Base-by-base conservation (phyloP, 2,329 filamentous ascomycete species). In the Ustilaginoidea virens region DNA sequence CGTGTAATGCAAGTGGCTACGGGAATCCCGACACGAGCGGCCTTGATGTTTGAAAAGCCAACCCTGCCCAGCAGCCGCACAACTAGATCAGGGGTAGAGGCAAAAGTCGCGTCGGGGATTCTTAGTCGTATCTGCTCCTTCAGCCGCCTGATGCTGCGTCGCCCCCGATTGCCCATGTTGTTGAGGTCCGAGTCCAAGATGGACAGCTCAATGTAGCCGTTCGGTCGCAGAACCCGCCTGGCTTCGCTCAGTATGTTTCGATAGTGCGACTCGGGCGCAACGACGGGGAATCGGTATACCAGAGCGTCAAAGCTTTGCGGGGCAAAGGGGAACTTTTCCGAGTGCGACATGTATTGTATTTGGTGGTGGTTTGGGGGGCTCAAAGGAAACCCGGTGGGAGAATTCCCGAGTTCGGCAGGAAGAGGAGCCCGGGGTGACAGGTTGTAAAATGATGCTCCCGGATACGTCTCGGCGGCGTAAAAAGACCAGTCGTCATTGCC, bases 401-500 rank as follows among this genome's bases (percentile, higher is more conserved):
- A 51, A 22, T 42, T 53, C 25, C 51, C 54, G 18, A 57, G 46
- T 10, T 64, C 60, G n/a, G 53, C 42, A 0, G 58, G 56, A n/a
- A 63, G 41, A 23, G 63, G 63, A 22, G 64, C 58, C 17, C 66
- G 56, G 6, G 72, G 71, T 1, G 71, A 75, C 15, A 87, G 61
- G 45, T 86, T 83, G 56, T 81, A 87, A 36, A 90, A 77, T 2
- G 71, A 76, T 0, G 76, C 76, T 1, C 63, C 62, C 0, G 78
- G 76, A 38, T 87, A 87, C 1, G 79, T 83, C 45, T 86, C 72
- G 5, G 81, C 79, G 13, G 80, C 80, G 41, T 85, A 87, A n/a
- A 32, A 35, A 7, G 80, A 86, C 81, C 81, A 90, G 45, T 90
- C 81, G 39, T 79, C 74, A 44, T 85, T 86, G n/a, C 81, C 81